A percentile compares a stretch with the other conserved stretches of the same genome.
Evolutionary conservation across 2,329 filamentous ascomycete genomes (phyloP).

Genomic region (Colletotrichum cereale): DNA sequence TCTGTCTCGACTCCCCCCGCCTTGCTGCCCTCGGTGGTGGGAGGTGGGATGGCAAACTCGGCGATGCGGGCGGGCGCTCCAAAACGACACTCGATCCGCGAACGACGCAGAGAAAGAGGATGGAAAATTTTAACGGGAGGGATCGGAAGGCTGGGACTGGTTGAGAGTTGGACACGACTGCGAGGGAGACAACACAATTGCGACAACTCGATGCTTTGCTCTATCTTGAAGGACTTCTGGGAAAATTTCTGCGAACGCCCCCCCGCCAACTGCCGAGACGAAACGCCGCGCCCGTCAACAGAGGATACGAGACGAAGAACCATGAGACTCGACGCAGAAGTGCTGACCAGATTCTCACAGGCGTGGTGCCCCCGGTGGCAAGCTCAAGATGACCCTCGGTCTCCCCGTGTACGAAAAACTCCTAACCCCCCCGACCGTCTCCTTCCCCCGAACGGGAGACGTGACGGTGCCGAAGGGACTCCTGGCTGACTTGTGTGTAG

Average conservation of each 20-base stretch:
- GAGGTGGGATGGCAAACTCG: constrained; percentile 27
- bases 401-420: constrained; percentile 90
- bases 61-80: constrained; percentile 30
- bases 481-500: constrained; percentile 58
- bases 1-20: constrained; percentile 31
- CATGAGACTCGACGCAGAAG: constrained; percentile 48
- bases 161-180: background rate
- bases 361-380: constrained; percentile 97
- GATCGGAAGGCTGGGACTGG: background rate
- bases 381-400: constrained; percentile 99
- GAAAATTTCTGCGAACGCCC: constrained; percentile 15
- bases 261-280: constrained; percentile 20
- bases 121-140: background rate
- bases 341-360: constrained; percentile 54
- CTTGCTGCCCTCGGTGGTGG: constrained; percentile 39
- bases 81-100: constrained; percentile 20
- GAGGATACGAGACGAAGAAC: constrained; percentile 7
- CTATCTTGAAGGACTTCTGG: background rate
- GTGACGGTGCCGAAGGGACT: constrained; percentile 7
- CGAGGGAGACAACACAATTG: background rate
- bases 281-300: constrained; percentile 18
- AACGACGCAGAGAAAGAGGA: constrained; percentile 32
- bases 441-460: constrained; percentile 18
- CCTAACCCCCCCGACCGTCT: constrained; percentile 15
- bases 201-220: background rate